Evolutionary conservation across 1,284 basidiomycete species (phyloP), one percentile per base, ranked within the genome.

Genomic region (Ustilago vetiveriae): DNA sequence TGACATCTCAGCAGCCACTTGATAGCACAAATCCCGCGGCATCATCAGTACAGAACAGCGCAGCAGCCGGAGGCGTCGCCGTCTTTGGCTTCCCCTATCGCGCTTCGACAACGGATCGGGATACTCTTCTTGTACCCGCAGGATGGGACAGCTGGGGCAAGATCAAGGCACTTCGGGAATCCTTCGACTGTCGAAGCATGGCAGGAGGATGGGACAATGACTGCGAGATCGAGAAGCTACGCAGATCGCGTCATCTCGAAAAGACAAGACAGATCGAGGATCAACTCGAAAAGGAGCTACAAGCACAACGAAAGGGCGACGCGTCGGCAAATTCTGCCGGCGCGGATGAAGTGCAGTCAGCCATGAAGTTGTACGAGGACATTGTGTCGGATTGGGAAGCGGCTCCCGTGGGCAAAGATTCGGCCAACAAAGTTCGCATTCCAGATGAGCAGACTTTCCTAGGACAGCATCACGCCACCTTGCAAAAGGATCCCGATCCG

Each of bases 61-160:
- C 59, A 21, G 59, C 65, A 17, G 67, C 60, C 9, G 58, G 70
- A 21, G 84, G 84, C 37, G 87, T 88, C 38, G 90, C 91, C 65
- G 87, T 89, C 0, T 96, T 96, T 83, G 89, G 91, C 0, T 98
- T 97, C 83, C 84, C 86, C 3, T 88, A 92, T 58, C 90, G 90
- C 63, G 90, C 95, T 0, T 97, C 96, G 78, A 90, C 92, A 0
- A 85, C 98, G 23, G 95, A 98, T 80, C 87, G 94, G 27, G 94
- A 97, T 76, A 89, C 88, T 8, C 90, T 98, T 43, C 87, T 96
- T 42, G 89, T 98, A 1, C 96, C 95, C 1, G 87, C 91, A 1
- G 96, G 95, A 3, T 98, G 95, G 96, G 95, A 98, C 82, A 92
- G 90, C 67, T 97, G 92, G 91, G 94, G 93, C 3, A 98, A 98